Conservation (phyloP, 2,329 filamentous ascomycete genomes). For the Apiospora kogelbergensis region DNA sequence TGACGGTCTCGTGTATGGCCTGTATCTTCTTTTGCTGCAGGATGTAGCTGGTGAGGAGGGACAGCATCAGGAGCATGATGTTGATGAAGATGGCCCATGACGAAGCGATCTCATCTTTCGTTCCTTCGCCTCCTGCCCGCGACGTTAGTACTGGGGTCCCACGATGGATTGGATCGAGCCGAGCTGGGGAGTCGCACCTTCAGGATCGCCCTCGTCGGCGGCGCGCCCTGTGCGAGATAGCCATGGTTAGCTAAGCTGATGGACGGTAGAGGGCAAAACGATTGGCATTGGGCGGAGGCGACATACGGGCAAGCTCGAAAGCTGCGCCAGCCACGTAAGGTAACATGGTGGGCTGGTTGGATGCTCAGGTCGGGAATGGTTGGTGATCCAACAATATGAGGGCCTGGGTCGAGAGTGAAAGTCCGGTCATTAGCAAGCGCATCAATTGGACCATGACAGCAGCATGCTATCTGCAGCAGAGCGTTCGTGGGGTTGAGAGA, state of each 20-base stretch:
- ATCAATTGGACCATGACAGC: conserved; percentile 9
- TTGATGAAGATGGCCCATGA: conserved; percentile 98
- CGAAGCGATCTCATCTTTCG: conserved; percentile 89
- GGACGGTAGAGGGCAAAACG: conserved; percentile 6
- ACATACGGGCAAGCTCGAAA: conserved; percentile 40
- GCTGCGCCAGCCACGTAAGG: conserved; percentile 35
- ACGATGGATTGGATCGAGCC: neutral
- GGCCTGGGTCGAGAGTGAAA: conserved; percentile 1
- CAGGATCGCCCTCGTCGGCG: conserved; percentile 46
- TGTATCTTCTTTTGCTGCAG: conserved; percentile 96
- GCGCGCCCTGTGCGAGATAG: conserved; percentile 38
- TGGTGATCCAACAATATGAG: neutral
- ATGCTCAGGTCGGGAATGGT: conserved; percentile 2
- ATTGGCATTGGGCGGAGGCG: conserved; percentile 11
- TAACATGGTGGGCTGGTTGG: conserved; percentile 31
- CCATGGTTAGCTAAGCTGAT: neutral
- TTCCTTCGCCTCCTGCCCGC: conserved; percentile 65
- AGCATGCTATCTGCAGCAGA: neutral
- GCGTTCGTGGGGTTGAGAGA: neutral
- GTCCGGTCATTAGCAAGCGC: conserved; percentile 5
- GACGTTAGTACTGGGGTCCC: conserved; percentile 6
- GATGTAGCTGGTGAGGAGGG: conserved; percentile 96
- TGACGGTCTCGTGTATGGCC: conserved; percentile 94
- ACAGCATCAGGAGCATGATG: conserved; percentile 88
- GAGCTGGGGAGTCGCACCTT: conserved; percentile 35